Conservation (phyloP, 2,329 filamentous ascomycete genomes). For the Pestalotiopsis sp. region DNA sequence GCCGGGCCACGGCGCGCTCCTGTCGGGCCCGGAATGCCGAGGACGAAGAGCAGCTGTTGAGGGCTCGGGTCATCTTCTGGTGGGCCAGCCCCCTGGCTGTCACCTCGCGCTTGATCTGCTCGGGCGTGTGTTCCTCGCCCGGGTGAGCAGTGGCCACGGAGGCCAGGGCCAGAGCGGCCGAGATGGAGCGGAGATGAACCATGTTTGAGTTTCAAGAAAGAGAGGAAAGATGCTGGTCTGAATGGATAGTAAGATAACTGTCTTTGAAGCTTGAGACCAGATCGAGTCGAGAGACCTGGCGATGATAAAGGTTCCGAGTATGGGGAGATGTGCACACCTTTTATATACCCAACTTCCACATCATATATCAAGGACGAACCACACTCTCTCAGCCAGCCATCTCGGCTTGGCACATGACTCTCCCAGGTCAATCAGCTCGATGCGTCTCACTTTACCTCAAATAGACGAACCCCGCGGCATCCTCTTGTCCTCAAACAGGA, state of each 20-base stretch:
- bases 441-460: not conserved
- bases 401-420: not conserved
- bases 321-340: not conserved
- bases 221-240: not conserved
- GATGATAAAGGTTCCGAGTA: not conserved
- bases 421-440: not conserved
- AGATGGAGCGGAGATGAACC: constrained; percentile 5
- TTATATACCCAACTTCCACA: not conserved
- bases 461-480: not conserved
- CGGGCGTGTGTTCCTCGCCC: constrained; percentile 6
- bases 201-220: not conserved
- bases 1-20: constrained; percentile 1
- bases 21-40: not conserved
- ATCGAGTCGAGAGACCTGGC: not conserved
- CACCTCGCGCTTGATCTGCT: constrained; percentile 10
- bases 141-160: constrained; percentile 4
- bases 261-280: not conserved
- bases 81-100: not conserved
- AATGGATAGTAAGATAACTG: not conserved
- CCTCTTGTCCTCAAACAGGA: not conserved
- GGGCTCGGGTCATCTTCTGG: not conserved
- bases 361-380: not conserved
- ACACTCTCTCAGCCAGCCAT: not conserved
- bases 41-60: not conserved
- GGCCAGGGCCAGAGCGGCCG: constrained; percentile 11